Conservation (phyloP, 495 filamentous ascomycete genomes). For the Penicillium daleae region DNA sequence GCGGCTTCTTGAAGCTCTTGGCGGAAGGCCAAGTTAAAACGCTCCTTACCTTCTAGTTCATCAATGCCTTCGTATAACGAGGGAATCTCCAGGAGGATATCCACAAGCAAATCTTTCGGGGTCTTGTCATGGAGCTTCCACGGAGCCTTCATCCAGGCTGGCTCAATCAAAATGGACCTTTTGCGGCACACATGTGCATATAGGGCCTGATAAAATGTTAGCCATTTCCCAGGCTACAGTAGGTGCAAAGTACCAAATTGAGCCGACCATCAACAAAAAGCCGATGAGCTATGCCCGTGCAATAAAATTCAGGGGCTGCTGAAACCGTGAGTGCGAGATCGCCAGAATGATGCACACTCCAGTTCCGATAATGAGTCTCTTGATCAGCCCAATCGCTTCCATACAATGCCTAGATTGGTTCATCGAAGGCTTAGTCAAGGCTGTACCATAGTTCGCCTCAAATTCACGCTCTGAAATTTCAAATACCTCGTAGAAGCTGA, state of each 20-base stretch:
- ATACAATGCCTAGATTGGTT: conserved; percentile 11
- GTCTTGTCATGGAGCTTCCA: conserved; percentile 12
- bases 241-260: background rate
- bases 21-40: background rate
- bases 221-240: background rate
- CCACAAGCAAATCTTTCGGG: conserved; percentile 13
- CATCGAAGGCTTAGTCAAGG: background rate
- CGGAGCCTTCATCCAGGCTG: conserved; percentile 6
- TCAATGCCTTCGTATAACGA: conserved; percentile 13
- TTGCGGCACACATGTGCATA: conserved; percentile 3
- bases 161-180: background rate
- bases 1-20: background rate
- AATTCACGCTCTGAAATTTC: no score
- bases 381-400: conserved; percentile 6
- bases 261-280: conserved; percentile 16
- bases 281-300: conserved; percentile 12
- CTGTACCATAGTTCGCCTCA: no score
- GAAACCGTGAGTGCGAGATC: conserved; percentile 17
- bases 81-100: conserved; percentile 12
- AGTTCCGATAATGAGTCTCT: conserved; percentile 2
- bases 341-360: conserved; percentile 11
- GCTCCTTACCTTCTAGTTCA: background rate
- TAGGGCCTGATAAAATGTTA: background rate
- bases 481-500: conserved; percentile 19
- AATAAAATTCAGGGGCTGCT: conserved; percentile 5